These are phyloP conservation scores for Metschnikowia lunata DNA, from an alignment of 805 yeast genomes.

Conservation along the genomic window DNA sequence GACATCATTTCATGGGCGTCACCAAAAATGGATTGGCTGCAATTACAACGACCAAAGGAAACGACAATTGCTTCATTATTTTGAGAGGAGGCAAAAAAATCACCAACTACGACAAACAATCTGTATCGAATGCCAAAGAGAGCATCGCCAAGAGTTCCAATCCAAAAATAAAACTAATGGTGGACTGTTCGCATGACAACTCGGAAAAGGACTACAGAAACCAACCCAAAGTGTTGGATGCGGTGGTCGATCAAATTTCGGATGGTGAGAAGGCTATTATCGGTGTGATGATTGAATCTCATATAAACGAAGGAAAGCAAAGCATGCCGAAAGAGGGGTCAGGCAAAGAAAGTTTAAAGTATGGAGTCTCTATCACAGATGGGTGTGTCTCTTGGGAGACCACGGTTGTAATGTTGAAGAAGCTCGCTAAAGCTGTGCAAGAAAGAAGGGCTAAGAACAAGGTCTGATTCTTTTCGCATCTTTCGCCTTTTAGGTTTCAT, in stretches of 20 bases:
- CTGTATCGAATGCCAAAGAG: constrained; percentile 54
- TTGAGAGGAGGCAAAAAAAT: constrained; percentile 94
- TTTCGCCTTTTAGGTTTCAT: no score
- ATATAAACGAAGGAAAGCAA: constrained; percentile 89
- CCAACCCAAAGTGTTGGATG: constrained; percentile 84
- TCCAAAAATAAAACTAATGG: constrained; percentile 64
- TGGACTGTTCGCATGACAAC: constrained; percentile 97
- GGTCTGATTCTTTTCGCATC: no score
- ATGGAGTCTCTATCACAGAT: constrained; percentile 96
- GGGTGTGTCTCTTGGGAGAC: constrained; percentile 92
- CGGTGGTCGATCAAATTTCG: constrained; percentile 72
- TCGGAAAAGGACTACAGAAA: constrained; percentile 85
- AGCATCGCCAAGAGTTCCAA: constrained; percentile 45
- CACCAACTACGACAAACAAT: constrained; percentile 79
- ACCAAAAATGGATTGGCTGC: constrained; percentile 97
- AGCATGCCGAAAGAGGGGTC: constrained; percentile 59
- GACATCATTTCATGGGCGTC: constrained; percentile 91
- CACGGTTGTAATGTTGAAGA: constrained; percentile 67
- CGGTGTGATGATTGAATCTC: constrained; percentile 96
- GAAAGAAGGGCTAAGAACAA: constrained; percentile 40
- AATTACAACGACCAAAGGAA: constrained; percentile 93
- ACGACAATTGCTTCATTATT: constrained; percentile 83
- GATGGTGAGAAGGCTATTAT: constrained; percentile 73
- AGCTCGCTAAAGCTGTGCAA: constrained; percentile 75
- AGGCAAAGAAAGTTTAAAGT: constrained; percentile 69